Base-by-base conservation (phyloP, 108 stramenopile genomes). In the Aurantiochytrium sp. region DNA sequence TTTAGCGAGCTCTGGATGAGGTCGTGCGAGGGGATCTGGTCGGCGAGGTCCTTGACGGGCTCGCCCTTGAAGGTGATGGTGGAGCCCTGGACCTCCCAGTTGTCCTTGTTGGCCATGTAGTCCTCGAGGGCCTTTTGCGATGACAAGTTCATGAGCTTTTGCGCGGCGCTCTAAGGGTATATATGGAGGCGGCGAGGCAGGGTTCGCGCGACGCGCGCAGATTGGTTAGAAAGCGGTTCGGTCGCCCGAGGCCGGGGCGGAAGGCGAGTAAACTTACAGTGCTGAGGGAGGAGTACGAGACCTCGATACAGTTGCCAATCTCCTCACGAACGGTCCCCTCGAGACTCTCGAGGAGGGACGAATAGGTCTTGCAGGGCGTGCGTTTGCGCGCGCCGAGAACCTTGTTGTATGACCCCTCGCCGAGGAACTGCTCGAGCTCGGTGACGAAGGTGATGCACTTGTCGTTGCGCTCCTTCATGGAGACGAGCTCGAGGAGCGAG, bases 141-240 rank as follows among this genome's bases (percentile, higher is more conserved):
- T 27, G 73, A 81, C 21, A 81, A 81, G 73, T 81, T 81, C 73
- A 81, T 81, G 42, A 81, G 45, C 73, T 81, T 81, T 81, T 81
- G 39, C 6, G 73, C 73, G 2, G 73, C 39, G 32, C 42, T 48
- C 73, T 81, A 24, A 12, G 45, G 30, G 45, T 6, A 34, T n/a
- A n/a, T n/a, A n/a, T n/a, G n/a, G n/a, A n/a, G n/a, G n/a, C n/a
- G n/a, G n/a, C n/a, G n/a, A n/a, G n/a, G 0, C 34, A 65, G 19
- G 34, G 1, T 52, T 52, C 8, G 1, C 8, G 50, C 50, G 50
- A 52, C 50, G 50, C 15, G 0, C 50, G 50, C 50, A 52, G 17
- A 52, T 15, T n/a, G n/a, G n/a, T n/a, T n/a, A n/a, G n/a, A n/a
- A n/a, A n/a, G n/a, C n/a, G n/a, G n/a, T n/a, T n/a, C n/a, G n/a